Conservation (phyloP, 2,329 filamentous ascomycete species). For the Emergomyces orientalis region DNA sequence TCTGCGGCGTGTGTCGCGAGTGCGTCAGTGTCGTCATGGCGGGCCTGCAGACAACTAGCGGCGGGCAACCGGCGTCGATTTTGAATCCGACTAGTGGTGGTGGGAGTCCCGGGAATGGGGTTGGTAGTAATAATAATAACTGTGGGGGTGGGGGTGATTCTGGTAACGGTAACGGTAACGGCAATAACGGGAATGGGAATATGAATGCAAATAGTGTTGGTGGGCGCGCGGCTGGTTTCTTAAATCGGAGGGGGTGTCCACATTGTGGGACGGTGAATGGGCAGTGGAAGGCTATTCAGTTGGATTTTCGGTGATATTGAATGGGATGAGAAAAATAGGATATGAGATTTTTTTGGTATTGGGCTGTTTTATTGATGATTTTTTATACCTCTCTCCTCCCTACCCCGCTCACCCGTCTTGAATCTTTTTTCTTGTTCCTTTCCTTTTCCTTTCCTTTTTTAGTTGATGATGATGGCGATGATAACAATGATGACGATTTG, state of each 20-base stretch:
- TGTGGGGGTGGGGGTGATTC: slow-evolving; percentile 20
- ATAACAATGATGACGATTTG: too few relatives aligned
- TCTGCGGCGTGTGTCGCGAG: slow-evolving; percentile 80
- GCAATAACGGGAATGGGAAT: slow-evolving; percentile 10
- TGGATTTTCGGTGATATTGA: slow-evolving; percentile 37
- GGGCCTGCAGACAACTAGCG: slow-evolving; percentile 30
- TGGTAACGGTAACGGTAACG: slow-evolving; percentile 21
- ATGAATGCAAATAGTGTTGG: slow-evolving; percentile 19
- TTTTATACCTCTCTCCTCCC: too few relatives aligned
- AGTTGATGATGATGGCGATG: too few relatives aligned
- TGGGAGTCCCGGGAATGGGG: too few relatives aligned
- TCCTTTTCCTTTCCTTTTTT: too few relatives aligned
- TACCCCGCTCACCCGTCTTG: too few relatives aligned
- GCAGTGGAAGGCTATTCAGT: slow-evolving; percentile 42
- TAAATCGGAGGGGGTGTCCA: slow-evolving; percentile 36
- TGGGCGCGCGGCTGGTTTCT: slow-evolving; percentile 31
- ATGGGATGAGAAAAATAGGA: background rate
- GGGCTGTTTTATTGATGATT: too few relatives aligned
- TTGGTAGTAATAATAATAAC: slow-evolving; percentile 22
- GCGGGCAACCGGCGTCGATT: slow-evolving; percentile 25
- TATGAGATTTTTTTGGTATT: background rate
- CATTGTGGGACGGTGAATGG: slow-evolving; percentile 38
- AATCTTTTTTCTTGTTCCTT: too few relatives aligned
- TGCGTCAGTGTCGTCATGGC: slow-evolving; percentile 54
- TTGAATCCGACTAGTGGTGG: slow-evolving; percentile 27